Evolutionary conservation across 2,329 filamentous ascomycete genomes (phyloP).

Genomic region (Colletotrichum costaricense): DNA sequence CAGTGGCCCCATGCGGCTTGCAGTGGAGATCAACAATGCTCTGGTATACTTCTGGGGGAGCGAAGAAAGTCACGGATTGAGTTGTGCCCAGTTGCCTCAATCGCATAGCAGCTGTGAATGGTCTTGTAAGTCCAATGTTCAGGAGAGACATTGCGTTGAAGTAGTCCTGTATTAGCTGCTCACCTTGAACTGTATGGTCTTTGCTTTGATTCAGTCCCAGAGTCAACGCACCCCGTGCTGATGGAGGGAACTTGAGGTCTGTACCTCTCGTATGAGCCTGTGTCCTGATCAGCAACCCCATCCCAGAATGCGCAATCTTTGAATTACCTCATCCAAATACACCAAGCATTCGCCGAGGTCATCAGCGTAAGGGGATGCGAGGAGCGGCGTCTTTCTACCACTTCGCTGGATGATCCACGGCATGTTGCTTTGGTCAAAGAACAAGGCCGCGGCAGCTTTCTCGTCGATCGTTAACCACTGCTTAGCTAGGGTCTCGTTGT

Average conservation of each 20-base stretch:
- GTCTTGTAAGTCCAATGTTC: neutral
- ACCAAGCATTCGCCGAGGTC: constrained; percentile 64
- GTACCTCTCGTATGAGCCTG: constrained; percentile 69
- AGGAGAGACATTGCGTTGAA: neutral
- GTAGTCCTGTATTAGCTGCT: neutral
- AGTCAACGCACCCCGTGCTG: constrained; percentile 64
- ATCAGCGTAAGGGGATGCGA: constrained; percentile 66
- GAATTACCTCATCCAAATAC: constrained; percentile 64
- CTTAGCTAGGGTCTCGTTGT: constrained; percentile 60
- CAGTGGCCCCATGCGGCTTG: constrained; percentile 39
- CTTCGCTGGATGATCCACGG: constrained; percentile 55
- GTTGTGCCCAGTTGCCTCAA: constrained; percentile 67
- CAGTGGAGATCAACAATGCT: constrained; percentile 63
- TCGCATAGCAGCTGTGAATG: constrained; percentile 69
- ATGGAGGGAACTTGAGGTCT: constrained; percentile 64
- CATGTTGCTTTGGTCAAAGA: constrained; percentile 60
- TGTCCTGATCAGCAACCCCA: neutral
- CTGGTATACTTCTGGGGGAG: constrained; percentile 70
- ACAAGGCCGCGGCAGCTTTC: constrained; percentile 62
- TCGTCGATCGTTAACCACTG: constrained; percentile 62
- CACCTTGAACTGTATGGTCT: constrained; percentile 71
- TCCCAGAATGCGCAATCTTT: neutral
- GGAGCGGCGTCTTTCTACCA: constrained; percentile 53
- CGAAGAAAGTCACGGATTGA: constrained; percentile 67
- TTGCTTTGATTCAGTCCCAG: constrained; percentile 68